Evolutionary conservation across 345 rosid genomes (phyloP).

Genomic region (Euphorbia lathyris): DNA sequence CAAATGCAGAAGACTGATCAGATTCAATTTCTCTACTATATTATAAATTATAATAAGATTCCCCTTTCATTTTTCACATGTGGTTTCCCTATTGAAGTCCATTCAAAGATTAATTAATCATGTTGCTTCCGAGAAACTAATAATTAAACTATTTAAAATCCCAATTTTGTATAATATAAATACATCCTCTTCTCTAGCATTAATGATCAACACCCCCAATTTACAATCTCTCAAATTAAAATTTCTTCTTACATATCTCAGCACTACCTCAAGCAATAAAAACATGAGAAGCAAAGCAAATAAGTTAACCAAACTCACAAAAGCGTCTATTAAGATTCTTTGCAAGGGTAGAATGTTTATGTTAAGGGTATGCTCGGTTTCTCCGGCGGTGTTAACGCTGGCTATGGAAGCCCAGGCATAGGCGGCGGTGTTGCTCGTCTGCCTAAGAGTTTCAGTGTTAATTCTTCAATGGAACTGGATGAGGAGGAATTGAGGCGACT

Average conservation of each 20-base stretch:
- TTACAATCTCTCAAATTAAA: neutral
- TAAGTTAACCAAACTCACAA: conserved; percentile 18
- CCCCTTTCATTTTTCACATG: no score
- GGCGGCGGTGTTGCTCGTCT: conserved; percentile 14
- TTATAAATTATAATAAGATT: no score
- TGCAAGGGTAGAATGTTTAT: conserved; percentile 36
- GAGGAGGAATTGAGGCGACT: conserved; percentile 25
- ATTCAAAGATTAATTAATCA: no score
- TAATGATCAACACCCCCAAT: no score
- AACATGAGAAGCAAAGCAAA: conserved; percentile 17
- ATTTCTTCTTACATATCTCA: no score
- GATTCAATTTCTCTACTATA: no score
- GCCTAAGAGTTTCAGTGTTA: conserved; percentile 33
- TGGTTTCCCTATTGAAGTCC: no score
- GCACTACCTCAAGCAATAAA: no score
- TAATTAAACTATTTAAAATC: neutral
- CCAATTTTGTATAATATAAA: neutral
- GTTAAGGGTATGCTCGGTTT: conserved; percentile 29
- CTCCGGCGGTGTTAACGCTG: neutral
- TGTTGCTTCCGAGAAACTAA: neutral
- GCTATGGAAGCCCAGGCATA: conserved; percentile 12
- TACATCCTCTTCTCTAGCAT: neutral
- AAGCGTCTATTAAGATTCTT: conserved; percentile 30
- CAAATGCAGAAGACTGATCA: no score
- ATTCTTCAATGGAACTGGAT: conserved; percentile 13